These are phyloP conservation scores for Hymenoscyphus infarciens DNA, from an alignment of 2,329 filamentous ascomycete species.

Conservation along the genomic window DNA sequence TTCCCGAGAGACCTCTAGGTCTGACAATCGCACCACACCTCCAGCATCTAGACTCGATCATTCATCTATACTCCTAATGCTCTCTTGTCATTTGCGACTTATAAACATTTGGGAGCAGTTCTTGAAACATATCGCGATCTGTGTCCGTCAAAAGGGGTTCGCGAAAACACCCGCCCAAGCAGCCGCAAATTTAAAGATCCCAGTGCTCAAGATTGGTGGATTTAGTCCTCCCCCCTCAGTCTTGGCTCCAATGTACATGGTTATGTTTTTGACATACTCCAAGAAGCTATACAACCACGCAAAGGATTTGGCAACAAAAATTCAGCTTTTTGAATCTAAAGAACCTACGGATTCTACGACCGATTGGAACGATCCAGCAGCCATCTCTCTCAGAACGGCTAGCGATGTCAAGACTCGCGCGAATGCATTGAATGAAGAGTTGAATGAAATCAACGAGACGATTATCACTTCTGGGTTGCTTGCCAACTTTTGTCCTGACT, in stretches of 20 bases:
- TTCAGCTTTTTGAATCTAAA: too few relatives aligned
- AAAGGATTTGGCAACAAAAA: slow-evolving; percentile 14
- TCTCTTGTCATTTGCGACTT: slow-evolving; percentile 30
- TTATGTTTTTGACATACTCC: slow-evolving; percentile 23
- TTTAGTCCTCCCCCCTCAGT: slow-evolving; percentile 20
- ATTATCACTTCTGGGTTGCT: too few relatives aligned
- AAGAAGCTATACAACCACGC: slow-evolving; percentile 21
- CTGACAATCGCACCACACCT: not conserved
- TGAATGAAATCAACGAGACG: too few relatives aligned
- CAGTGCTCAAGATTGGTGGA: slow-evolving; percentile 22
- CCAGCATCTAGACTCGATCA: slow-evolving; percentile 19
- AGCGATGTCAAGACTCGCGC: slow-evolving; percentile 22
- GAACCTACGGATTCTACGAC: not conserved
- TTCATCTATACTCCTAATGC: slow-evolving; percentile 23
- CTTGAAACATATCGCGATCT: slow-evolving; percentile 24
- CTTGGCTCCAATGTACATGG: slow-evolving; percentile 24
- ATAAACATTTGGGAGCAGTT: slow-evolving; percentile 26
- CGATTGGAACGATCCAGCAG: not conserved
- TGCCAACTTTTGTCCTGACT: too few relatives aligned
- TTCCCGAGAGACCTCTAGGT: too few relatives aligned
- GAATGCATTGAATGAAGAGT: not conserved
- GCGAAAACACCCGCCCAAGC: slow-evolving; percentile 8
- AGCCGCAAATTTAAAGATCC: slow-evolving; percentile 5
- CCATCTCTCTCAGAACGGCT: slow-evolving; percentile 13
- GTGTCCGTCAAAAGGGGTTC: slow-evolving; percentile 16